Evolutionary conservation across 345 rosid genomes (phyloP), one percentile per base, ranked within the genome.

Genomic region (Aegle marmelos): DNA sequence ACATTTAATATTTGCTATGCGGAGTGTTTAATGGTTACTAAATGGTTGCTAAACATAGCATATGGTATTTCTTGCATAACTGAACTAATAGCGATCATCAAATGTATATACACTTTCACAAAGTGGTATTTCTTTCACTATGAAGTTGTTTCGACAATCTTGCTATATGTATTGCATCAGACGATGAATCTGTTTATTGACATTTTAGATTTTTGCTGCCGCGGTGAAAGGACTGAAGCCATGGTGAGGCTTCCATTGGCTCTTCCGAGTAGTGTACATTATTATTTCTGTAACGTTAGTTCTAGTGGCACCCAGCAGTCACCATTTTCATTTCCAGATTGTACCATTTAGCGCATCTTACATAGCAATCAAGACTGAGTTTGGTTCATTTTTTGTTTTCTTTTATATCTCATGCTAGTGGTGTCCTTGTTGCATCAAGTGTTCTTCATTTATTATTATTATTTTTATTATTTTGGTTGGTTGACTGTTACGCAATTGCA

Each of bases 191-290:
- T 19, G 64, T 71, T 28, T 53, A 6, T 79, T 79, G 8, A 61
- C 50, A 45, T 39, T 59, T 3, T 76, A 89, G 90, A 79, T 86
- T 57, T 86, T 89, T 85, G 86, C 87, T 63, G 88, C 86, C 0
- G 89, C 89, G 0, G 65, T 89, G 28, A 79, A 72, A 73, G 89
- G 85, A 69, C 67, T 83, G 82, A 86, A 79, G 74, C 86, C 76
- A 54, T 70, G 78, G 3, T 82, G 84, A 86, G 48, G 33, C 27
- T 7, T 78, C 63, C 39, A 56, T 37, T 9, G 58, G 59, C 56
- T 33, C 8, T 13, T 28, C 24, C 22, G 66, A 61, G 79, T 17
- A 53, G 14, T 50, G 78, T 75, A 64, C 37, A 48, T 64, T 75
- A 62, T 45, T 45, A 4, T 11, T 27, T 13, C 22, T 50, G 8